Evolutionary conservation across 2,329 filamentous ascomycete genomes (phyloP), one percentile per base, ranked within the genome.

Genomic region (Phaeophleospora eucalypticola): DNA sequence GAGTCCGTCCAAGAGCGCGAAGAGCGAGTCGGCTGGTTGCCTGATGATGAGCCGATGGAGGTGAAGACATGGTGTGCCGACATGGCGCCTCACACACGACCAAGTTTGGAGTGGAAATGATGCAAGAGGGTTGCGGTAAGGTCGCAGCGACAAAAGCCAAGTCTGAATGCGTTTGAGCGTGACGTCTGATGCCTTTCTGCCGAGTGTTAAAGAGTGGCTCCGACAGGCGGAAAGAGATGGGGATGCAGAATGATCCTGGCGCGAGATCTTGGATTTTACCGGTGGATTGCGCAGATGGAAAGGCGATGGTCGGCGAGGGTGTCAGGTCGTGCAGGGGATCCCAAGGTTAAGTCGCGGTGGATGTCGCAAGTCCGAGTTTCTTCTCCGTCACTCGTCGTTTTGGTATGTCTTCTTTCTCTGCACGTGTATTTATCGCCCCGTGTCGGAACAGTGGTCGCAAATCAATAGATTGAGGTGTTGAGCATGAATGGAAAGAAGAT

Each of bases 1-100:
- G 53, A 44, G 12, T 29, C 24, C n/a, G 53, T 60, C 59, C 60
- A 62, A 18, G 59, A 60, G 42, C 54, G 53, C 12, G 47, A 46
- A 14, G 36, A 44, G 19, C 47, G 38, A 37, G 45, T 49, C 17
- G 53, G 50, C 14, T 32, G 19, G 19, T n/a, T 37, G 17, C 38
- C 45, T 7, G 24, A 29, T 29, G n/a, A n/a, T 41, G 52, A 37
- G 43, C 47, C 38, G 46, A 49, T 49, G 47, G 49, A 34, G 45
- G 29, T 39, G 46, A 47, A 47, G 39, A 47, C 39, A 32, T 42
- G 40, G n/a, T 38, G 38, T 33, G 35, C 45, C 35, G 6, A 19
- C 6, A 17, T 4, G n/a, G 12, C 12, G 24, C 7, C 24, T 29
- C 7, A 6, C 24, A 7, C 24, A 12, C 6, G 24, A 29, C 12